Conservation (phyloP, 1,284 basidiomycete species). For the Leccinum subrobustum region DNA sequence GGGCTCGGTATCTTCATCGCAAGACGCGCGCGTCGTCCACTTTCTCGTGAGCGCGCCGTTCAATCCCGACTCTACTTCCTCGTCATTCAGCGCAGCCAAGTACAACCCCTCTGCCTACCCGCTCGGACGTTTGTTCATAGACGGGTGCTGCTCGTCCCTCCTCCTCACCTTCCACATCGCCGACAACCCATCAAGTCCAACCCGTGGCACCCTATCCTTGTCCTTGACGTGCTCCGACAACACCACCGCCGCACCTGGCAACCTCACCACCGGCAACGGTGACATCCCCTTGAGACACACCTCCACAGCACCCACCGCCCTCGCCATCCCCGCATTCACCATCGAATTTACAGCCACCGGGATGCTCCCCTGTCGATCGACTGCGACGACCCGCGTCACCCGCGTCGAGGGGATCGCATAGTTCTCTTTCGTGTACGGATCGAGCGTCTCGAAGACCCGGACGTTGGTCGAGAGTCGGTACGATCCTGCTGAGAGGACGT, state of each 20-base stretch:
- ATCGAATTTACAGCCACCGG: slow-evolving; percentile 87
- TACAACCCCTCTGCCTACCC: slow-evolving; percentile 80
- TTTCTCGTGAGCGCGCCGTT: slow-evolving; percentile 80
- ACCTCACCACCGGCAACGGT: slow-evolving; percentile 62
- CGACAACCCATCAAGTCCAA: neutral
- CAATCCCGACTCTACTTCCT: slow-evolving; percentile 54
- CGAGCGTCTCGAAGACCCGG: slow-evolving; percentile 94
- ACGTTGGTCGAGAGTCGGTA: slow-evolving; percentile 53
- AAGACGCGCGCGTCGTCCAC: slow-evolving; percentile 52
- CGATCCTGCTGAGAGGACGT: slow-evolving; percentile 46
- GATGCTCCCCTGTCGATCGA: slow-evolving; percentile 88
- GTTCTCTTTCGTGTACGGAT: slow-evolving; percentile 94
- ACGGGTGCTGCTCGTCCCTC: slow-evolving; percentile 77
- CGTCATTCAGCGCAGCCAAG: slow-evolving; percentile 59
- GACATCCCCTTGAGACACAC: slow-evolving; percentile 61
- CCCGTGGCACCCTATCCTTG: slow-evolving; percentile 38
- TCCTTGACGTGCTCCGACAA: slow-evolving; percentile 46
- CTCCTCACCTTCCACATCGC: slow-evolving; percentile 56
- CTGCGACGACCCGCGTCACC: slow-evolving; percentile 84
- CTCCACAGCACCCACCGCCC: slow-evolving; percentile 71
- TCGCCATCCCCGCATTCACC: slow-evolving; percentile 77
- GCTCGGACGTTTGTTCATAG: slow-evolving; percentile 81
- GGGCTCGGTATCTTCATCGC: slow-evolving; percentile 21
- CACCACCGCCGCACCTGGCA: slow-evolving; percentile 62
- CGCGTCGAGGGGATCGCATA: slow-evolving; percentile 94